phyloP scores from a whole-genome alignment of 2,329 filamentous ascomycete species.

The Aspergillus fumigatus region DNA sequence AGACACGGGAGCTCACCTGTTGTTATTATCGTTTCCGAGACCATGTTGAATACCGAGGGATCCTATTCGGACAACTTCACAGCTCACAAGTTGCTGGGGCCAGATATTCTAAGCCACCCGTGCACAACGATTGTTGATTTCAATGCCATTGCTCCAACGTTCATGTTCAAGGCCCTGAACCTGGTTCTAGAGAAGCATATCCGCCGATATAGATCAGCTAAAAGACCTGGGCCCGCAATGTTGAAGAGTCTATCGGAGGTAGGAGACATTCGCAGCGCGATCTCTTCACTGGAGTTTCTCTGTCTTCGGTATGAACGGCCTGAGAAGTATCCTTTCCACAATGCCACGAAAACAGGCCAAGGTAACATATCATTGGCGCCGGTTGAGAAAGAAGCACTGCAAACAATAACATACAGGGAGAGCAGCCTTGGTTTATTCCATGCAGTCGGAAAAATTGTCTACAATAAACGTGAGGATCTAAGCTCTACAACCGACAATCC shows the following conservation, averaged over 20 bases:
- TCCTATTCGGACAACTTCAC: constrained; percentile 88
- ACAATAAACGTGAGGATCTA: constrained; percentile 78
- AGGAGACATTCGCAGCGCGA: constrained; percentile 88
- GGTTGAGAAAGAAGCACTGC: constrained; percentile 73
- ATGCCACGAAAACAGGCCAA: constrained; percentile 57
- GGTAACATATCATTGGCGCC: constrained; percentile 54
- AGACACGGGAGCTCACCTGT: constrained; percentile 60
- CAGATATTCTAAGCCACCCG: constrained; percentile 77
- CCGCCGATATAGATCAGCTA: constrained; percentile 66
- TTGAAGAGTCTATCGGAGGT: constrained; percentile 76
- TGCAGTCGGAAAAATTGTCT: constrained; percentile 89
- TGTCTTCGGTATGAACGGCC: constrained; percentile 76
- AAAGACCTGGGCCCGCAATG: constrained; percentile 72
- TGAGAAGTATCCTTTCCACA: constrained; percentile 64
- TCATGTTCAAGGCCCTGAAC: constrained; percentile 79
- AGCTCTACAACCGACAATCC: constrained; percentile 30
- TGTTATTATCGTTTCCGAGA: constrained; percentile 89
- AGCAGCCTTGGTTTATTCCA: constrained; percentile 92
- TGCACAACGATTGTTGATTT: constrained; percentile 81
- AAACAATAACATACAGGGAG: constrained; percentile 80
- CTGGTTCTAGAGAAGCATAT: constrained; percentile 81
- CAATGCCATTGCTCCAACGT: constrained; percentile 82
- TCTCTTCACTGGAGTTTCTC: constrained; percentile 87
- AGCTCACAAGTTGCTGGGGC: constrained; percentile 80
- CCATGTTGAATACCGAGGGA: constrained; percentile 76